Percentiles rank a stretch among this genome's conserved stretches.
phyloP scores from a whole-genome alignment of 352 stramenopile species.

The Globisporangium nagaii region DNA sequence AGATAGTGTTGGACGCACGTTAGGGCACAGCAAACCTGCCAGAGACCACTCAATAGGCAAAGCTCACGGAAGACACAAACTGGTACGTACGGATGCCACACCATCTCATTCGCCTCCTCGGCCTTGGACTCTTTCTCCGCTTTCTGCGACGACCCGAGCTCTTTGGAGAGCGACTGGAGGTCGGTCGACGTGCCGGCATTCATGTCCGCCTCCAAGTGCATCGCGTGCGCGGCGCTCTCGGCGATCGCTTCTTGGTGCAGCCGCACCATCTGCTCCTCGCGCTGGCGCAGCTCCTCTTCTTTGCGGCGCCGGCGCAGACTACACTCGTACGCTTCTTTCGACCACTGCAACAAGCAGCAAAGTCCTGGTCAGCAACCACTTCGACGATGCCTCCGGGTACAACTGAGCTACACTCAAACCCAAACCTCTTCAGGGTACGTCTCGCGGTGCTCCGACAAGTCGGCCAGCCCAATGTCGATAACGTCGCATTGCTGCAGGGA shows the following conservation, averaged over 20 bases:
- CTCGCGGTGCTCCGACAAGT: conserved; percentile 61
- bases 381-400: no score
- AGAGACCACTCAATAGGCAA: background rate
- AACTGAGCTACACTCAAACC: no score
- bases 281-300: conserved; percentile 58
- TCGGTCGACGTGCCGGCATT: conserved; percentile 35
- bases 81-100: conserved; percentile 81
- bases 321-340: conserved; percentile 38
- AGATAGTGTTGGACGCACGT: background rate
- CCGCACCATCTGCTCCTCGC: conserved; percentile 62
- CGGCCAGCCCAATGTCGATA: conserved; percentile 73
- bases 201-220: conserved; percentile 69
- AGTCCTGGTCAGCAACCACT: no score
- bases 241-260: conserved; percentile 67
- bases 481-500: conserved; percentile 66
- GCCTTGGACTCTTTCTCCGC: conserved; percentile 52
- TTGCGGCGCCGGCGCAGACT: conserved; percentile 46
- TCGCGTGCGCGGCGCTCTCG: conserved; percentile 64
- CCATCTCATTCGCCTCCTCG: conserved; percentile 66
- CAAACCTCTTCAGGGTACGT: conserved; percentile 74
- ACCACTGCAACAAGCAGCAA: conserved; percentile 38
- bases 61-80: background rate
- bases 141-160: conserved; percentile 40
- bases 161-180: conserved; percentile 56
- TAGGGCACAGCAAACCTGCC: background rate